Evolutionary conservation across 768 basidiomycete genomes (phyloP).

Genomic region (Dendrothele bispora): DNA sequence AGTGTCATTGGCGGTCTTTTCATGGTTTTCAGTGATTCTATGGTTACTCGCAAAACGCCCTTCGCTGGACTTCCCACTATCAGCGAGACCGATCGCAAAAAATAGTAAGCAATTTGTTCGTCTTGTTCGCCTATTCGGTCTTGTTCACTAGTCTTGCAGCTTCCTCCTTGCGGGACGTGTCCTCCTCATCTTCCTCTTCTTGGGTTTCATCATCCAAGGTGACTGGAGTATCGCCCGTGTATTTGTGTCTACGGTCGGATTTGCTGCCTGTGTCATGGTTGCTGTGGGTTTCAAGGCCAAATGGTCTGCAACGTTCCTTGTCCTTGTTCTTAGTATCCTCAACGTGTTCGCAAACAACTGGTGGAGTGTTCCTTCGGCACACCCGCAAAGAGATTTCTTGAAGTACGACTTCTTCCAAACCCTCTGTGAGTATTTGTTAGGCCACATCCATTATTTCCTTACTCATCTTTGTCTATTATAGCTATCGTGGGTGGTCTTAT

Average conservation of each 20-base stretch:
- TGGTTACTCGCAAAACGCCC: slow-evolving; percentile 80
- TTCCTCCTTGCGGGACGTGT: slow-evolving; percentile 97
- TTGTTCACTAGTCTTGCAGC: slow-evolving; percentile 39
- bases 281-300: slow-evolving; percentile 99
- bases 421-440: slow-evolving; percentile 49
- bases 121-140: not conserved
- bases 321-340: slow-evolving; percentile 87
- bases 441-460: not conserved
- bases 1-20: slow-evolving; percentile 97
- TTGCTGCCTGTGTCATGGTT: slow-evolving; percentile 93
- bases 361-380: slow-evolving; percentile 91
- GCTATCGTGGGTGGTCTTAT: slow-evolving; percentile 97
- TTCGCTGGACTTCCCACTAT: slow-evolving; percentile 91
- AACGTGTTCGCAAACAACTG: slow-evolving; percentile 99
- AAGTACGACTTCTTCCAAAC: slow-evolving; percentile 99
- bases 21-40: slow-evolving; percentile 98
- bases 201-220: slow-evolving; percentile 95
- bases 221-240: slow-evolving; percentile 86
- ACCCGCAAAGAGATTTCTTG: slow-evolving; percentile 97
- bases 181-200: slow-evolving; percentile 97
- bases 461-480: slow-evolving; percentile 15
- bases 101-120: slow-evolving; percentile 70
- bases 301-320: slow-evolving; percentile 96
- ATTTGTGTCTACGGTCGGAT: slow-evolving; percentile 85
- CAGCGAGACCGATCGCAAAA: slow-evolving; percentile 94